phyloP scores from a whole-genome alignment of 768 basidiomycete genomes.

The Phallus indusiatus region DNA sequence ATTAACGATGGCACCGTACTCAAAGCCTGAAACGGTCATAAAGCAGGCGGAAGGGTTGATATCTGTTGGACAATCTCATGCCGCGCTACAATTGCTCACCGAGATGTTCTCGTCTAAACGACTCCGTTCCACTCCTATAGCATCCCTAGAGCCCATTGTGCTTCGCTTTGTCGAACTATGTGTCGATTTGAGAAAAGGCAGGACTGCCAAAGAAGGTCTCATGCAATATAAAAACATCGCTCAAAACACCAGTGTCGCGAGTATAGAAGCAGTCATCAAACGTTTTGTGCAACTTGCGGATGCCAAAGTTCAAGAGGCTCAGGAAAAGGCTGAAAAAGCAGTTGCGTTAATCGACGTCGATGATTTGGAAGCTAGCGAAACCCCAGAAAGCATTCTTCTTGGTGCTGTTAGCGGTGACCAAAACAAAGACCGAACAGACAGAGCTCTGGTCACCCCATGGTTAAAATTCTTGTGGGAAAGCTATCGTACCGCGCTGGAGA shows the following conservation, averaged over 20 bases:
- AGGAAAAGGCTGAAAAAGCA: slow-evolving; percentile 74
- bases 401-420: slow-evolving; percentile 86
- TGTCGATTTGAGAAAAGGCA: slow-evolving; percentile 88
- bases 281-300: slow-evolving; percentile 76
- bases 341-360: slow-evolving; percentile 71
- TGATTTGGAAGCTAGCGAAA: slow-evolving; percentile 92
- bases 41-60: slow-evolving; percentile 93
- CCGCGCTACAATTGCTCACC: slow-evolving; percentile 80
- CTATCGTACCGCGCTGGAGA: slow-evolving; percentile 91
- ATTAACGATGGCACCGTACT: slow-evolving; percentile 73
- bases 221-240: slow-evolving; percentile 99
- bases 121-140: slow-evolving; percentile 83
- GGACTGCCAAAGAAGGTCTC: slow-evolving; percentile 89
- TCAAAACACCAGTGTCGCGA: slow-evolving; percentile 82
- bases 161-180: slow-evolving; percentile 93
- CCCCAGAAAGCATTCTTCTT: slow-evolving; percentile 84
- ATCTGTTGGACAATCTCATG: slow-evolving; percentile 83
- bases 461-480: slow-evolving; percentile 99
- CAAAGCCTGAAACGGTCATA: slow-evolving; percentile 83
- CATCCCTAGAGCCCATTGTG: slow-evolving; percentile 91
- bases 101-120: slow-evolving; percentile 92
- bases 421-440: slow-evolving; percentile 88
- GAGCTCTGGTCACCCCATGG: slow-evolving; percentile 93
- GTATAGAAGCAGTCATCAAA: slow-evolving; percentile 87
- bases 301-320: slow-evolving; percentile 74